A percentile compares a stretch with the other conserved stretches of the same genome.
Evolutionary conservation across 495 filamentous ascomycete species (phyloP).

Genomic region (Penicillium bovifimosum): DNA sequence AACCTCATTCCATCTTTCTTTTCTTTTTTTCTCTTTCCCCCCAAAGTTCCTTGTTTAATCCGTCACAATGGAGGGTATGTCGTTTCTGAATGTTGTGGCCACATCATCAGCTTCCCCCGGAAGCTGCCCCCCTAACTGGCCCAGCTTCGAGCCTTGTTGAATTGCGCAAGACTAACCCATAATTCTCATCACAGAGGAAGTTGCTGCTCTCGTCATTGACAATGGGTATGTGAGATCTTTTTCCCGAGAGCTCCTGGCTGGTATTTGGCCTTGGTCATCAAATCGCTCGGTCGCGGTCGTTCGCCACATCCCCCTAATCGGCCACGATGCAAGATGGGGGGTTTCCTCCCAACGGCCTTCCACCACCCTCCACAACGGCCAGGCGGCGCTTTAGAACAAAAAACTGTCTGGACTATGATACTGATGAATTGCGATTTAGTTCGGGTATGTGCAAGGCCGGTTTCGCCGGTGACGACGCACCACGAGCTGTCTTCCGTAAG

Average conservation of each 20-base stretch:
- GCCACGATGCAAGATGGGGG: constrained; percentile 12
- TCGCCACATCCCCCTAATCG: constrained; percentile 15
- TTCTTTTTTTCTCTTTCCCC: constrained; percentile 35
- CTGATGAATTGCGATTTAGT: constrained; percentile 58
- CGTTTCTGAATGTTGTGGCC: constrained; percentile 24
- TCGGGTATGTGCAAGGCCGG: constrained; percentile 99
- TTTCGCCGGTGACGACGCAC: constrained; percentile 99
- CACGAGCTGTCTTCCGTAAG: constrained; percentile 99
- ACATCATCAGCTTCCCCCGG: constrained; percentile 34
- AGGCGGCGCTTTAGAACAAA: not conserved
- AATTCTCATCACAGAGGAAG: constrained; percentile 73
- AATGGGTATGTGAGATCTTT: constrained; percentile 81
- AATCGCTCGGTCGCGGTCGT: constrained; percentile 26
- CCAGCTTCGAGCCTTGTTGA: not conserved
- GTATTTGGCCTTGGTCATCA: constrained; percentile 15
- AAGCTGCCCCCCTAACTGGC: constrained; percentile 9
- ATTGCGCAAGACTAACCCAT: constrained; percentile 46
- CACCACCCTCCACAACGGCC: constrained; percentile 4
- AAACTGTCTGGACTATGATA: constrained; percentile 14
- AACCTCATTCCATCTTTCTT: constrained; percentile 32
- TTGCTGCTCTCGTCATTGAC: constrained; percentile 99
- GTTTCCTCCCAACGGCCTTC: constrained; percentile 16
- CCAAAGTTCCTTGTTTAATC: constrained; percentile 18
- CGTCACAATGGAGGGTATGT: constrained; percentile 77
- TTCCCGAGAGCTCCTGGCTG: constrained; percentile 18